phyloP scores from a whole-genome alignment of 1,284 basidiomycete species.

The Cutaneotrichosporon cavernicola region DNA sequence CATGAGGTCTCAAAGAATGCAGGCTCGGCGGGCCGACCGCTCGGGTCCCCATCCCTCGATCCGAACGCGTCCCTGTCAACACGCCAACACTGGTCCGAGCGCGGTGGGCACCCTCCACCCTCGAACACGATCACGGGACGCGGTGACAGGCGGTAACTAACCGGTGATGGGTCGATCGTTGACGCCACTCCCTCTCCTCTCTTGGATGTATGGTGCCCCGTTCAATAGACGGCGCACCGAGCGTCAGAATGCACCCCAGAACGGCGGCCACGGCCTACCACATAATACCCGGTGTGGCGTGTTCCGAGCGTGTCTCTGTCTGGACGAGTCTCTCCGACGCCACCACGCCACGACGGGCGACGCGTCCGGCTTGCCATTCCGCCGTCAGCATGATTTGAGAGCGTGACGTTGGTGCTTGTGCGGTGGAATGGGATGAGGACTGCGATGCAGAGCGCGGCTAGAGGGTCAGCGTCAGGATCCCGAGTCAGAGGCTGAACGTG shows the following conservation, averaged over 20 bases:
- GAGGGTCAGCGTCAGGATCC: too few relatives aligned
- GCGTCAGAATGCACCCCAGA: not conserved
- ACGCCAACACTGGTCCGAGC: not conserved
- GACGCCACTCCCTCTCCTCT: not conserved
- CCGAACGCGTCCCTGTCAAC: not conserved
- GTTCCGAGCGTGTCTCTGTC: not conserved
- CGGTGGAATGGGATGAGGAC: not conserved
- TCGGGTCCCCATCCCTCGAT: not conserved
- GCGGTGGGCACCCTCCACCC: not conserved
- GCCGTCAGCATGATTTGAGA: not conserved
- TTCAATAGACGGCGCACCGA: not conserved
- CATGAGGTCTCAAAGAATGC: not conserved
- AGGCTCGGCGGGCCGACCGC: not conserved
- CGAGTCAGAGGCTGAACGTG: too few relatives aligned
- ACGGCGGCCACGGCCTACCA: not conserved
- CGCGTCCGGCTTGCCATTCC: not conserved
- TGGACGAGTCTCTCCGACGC: conserved; percentile 1
- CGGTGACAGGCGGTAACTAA: not conserved
- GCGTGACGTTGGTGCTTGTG: not conserved
- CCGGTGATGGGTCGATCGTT: not conserved
- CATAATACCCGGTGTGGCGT: not conserved
- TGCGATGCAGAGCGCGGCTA: not conserved
- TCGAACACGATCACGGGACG: not conserved
- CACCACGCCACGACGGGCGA: conserved; percentile 1
- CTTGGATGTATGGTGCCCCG: not conserved